Evolutionary conservation across 441 rosid genomes (phyloP).

Genomic region (Gossypium gossypioides): DNA sequence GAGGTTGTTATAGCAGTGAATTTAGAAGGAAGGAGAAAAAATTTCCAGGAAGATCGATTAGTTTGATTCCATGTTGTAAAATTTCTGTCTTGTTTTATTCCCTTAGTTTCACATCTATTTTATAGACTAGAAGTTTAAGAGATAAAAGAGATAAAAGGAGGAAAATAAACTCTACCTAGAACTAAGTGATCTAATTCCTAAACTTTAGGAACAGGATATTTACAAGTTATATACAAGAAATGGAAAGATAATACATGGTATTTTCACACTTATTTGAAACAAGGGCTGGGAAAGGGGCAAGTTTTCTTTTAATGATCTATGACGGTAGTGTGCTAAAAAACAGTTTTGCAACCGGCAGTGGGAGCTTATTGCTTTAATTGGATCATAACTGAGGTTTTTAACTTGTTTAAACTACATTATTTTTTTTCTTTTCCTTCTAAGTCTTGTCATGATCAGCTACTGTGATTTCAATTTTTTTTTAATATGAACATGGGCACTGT

Average conservation of each 20-base stretch:
- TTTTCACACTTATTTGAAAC: background rate
- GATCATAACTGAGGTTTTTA: constrained; percentile 1
- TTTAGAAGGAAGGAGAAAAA: background rate
- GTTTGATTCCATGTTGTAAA: no score
- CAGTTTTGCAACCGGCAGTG: background rate
- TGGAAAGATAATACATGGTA: no score
- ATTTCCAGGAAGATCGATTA: background rate
- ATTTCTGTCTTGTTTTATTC: no score
- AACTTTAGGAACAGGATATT: background rate
- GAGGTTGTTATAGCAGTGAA: background rate
- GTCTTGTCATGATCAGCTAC: constrained; percentile 5
- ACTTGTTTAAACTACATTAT: constrained; percentile 13
- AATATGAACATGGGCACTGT: background rate
- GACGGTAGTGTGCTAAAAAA: constrained; percentile 1
- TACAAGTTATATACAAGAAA: no score
- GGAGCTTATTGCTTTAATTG: background rate
- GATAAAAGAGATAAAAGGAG: background rate
- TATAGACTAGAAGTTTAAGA: background rate
- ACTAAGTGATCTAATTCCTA: background rate
- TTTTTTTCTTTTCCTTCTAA: constrained; percentile 5
- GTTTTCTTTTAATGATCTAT: background rate
- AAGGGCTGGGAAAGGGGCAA: background rate
- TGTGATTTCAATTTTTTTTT: constrained; percentile 1
- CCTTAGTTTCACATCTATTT: background rate
- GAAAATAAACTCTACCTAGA: background rate